These are phyloP conservation scores for Nothomitra cinnamomea DNA, from an alignment of 2,329 filamentous ascomycete genomes.

Conservation along the genomic window DNA sequence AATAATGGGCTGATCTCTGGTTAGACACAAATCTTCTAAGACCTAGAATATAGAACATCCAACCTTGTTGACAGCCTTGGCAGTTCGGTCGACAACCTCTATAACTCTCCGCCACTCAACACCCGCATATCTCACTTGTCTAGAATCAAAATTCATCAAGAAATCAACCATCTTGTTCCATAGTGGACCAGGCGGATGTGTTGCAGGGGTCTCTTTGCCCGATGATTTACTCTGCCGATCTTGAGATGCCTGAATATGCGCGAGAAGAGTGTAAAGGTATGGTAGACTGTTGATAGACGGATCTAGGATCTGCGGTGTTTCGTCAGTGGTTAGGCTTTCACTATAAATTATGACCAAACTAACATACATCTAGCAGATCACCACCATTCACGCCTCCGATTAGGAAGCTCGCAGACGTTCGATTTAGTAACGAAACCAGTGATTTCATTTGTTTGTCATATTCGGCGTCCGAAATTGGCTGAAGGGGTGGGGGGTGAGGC, in stretches of 20 bases:
- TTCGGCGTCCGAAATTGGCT: conserved; percentile 20
- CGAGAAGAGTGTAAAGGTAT: conserved; percentile 37
- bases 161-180: conserved; percentile 34
- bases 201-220: neutral
- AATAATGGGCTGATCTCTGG: conserved; percentile 18
- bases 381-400: conserved; percentile 18
- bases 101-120: conserved; percentile 22
- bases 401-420: conserved; percentile 19
- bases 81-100: conserved; percentile 18
- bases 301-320: conserved; percentile 28
- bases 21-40: conserved; percentile 10
- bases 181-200: neutral
- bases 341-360: neutral
- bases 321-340: neutral
- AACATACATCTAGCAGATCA: conserved; percentile 22
- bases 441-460: conserved; percentile 27
- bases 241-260: conserved; percentile 26
- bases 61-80: conserved; percentile 16
- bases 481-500: conserved; percentile 19
- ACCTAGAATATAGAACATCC: conserved; percentile 9
- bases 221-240: conserved; percentile 25
- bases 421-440: conserved; percentile 22
- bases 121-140: conserved; percentile 28
- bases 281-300: conserved; percentile 40
- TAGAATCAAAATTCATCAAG: conserved; percentile 33